Conservation (phyloP, 2,329 filamentous ascomycete species). For the Fusarium sp. region DNA sequence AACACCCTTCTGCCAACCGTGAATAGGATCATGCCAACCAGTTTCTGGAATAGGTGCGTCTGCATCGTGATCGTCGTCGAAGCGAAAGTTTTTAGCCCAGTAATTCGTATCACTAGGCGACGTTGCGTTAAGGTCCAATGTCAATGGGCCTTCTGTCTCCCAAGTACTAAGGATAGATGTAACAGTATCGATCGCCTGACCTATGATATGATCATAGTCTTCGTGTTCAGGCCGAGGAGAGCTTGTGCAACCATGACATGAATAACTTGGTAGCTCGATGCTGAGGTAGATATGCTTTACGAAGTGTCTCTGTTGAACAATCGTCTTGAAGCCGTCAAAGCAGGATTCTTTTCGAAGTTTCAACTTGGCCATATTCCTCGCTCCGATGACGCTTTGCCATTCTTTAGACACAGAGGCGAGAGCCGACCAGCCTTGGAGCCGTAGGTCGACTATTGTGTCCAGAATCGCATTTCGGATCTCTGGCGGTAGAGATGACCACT, state of each 20-base stretch:
- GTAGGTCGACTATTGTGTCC: background rate
- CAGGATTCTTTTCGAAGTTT: background rate
- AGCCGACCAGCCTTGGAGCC: background rate
- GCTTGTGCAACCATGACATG: background rate
- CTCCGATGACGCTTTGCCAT: constrained; percentile 18
- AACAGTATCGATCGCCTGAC: background rate
- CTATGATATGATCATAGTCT: background rate
- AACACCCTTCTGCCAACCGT: background rate
- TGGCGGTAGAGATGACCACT: background rate
- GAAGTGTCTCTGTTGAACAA: constrained; percentile 1
- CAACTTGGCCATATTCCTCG: constrained; percentile 10
- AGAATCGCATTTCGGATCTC: background rate
- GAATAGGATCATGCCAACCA: background rate
- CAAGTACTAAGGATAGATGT: background rate
- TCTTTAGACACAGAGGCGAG: constrained; percentile 10
- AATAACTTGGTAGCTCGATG: background rate
- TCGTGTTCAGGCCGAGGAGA: background rate
- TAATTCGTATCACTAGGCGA: constrained; percentile 1
- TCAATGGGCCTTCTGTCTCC: background rate
- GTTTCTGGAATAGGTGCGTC: background rate
- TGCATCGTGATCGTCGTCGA: constrained; percentile 1
- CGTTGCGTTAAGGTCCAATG: background rate
- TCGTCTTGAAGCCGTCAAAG: background rate
- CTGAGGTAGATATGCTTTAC: constrained; percentile 14
- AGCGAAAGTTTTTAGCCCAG: constrained; percentile 5